A percentile compares a stretch with the other conserved stretches of the same genome.
phyloP scores from a whole-genome alignment of 768 basidiomycete species.

The Naematelia encephala region DNA sequence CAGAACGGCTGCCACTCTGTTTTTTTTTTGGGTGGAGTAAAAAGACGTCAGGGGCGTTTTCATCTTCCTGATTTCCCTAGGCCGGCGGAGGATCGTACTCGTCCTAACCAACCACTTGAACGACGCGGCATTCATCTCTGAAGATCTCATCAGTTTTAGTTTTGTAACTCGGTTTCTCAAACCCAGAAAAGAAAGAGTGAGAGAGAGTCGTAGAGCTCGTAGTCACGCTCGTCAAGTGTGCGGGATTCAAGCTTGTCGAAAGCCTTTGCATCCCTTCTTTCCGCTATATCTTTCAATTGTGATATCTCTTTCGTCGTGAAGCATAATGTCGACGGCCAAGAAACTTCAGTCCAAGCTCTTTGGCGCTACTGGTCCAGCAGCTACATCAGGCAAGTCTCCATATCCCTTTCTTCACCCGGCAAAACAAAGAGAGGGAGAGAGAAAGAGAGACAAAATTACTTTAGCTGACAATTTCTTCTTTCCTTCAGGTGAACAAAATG shows the following conservation, averaged over 20 bases:
- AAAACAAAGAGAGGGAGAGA: too few species aligned
- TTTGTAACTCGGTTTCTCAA: too few species aligned
- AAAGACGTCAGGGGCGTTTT: conserved; percentile 3
- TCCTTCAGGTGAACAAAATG: conserved; percentile 3
- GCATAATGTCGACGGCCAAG: conserved; percentile 59
- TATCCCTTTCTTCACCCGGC: neutral
- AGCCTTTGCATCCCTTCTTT: neutral
- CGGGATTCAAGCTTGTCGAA: too few species aligned
- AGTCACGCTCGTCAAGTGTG: too few species aligned
- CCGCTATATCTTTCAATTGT: neutral
- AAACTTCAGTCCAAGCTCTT: conserved; percentile 75
- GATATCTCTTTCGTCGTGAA: neutral
- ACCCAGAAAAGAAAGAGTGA: too few species aligned
- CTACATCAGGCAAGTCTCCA: neutral
- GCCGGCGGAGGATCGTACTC: too few species aligned
- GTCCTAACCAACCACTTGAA: too few species aligned
- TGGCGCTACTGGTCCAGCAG: conserved; percentile 37
- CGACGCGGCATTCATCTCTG: too few species aligned
- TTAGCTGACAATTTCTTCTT: neutral
- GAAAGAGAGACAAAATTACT: neutral
- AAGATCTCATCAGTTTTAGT: too few species aligned
- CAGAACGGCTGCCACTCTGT: neutral
- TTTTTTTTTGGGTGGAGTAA: neutral
- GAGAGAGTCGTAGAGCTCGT: too few species aligned
- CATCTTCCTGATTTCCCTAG: neutral